These are phyloP conservation scores for Gossypium schwendimanii DNA, from an alignment of 441 rosid species.

Conservation along the genomic window DNA sequence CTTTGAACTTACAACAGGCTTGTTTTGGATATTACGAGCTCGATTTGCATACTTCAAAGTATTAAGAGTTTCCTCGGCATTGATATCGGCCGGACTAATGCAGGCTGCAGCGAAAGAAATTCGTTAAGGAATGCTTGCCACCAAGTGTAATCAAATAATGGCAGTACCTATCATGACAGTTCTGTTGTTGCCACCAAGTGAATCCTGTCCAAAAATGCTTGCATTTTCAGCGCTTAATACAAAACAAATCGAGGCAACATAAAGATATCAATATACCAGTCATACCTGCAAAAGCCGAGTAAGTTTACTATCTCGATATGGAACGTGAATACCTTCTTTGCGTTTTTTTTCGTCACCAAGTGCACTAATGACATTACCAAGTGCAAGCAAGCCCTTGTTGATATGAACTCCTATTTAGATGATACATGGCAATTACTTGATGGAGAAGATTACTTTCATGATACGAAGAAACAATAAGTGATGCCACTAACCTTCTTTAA, in stretches of 20 bases:
- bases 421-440: constrained; percentile 16
- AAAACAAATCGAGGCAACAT: not conserved
- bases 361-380: constrained; percentile 97
- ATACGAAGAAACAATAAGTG: constrained; percentile 10
- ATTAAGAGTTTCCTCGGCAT: constrained; percentile 98
- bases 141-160: not conserved
- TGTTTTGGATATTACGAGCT: constrained; percentile 92
- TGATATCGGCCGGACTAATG: constrained; percentile 97
- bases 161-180: constrained; percentile 91
- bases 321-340: constrained; percentile 88
- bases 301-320: constrained; percentile 96
- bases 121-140: not conserved
- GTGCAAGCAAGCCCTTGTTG: constrained; percentile 96
- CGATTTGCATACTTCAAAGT: constrained; percentile 96
- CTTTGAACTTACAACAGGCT: constrained; percentile 77
- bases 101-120: constrained; percentile 52
- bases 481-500: constrained; percentile 76
- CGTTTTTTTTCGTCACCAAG: constrained; percentile 98
- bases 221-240: constrained; percentile 7
- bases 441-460: constrained; percentile 12
- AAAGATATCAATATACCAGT: not conserved
- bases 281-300: constrained; percentile 93
- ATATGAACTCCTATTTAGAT: constrained; percentile 80
- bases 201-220: constrained; percentile 56
- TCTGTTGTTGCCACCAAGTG: constrained; percentile 98